phyloP scores from a whole-genome alignment of 2,329 filamentous ascomycete species.

The Colletotrichum somersetense region DNA sequence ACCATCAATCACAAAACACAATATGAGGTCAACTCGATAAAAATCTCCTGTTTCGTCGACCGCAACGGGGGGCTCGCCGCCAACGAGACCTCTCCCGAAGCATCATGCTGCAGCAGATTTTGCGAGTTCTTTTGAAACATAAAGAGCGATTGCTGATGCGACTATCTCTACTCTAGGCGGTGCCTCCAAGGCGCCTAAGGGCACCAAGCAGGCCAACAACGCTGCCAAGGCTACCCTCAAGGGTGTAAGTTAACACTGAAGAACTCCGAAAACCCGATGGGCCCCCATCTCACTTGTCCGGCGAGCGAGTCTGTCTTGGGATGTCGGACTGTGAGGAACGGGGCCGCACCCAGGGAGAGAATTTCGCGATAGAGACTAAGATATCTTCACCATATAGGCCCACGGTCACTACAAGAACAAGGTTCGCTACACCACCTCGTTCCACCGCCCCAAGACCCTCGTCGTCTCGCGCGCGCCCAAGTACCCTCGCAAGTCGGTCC shows the following conservation, averaged over 20 bases:
- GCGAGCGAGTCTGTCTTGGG: not conserved
- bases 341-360: not conserved
- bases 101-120: constrained; percentile 81
- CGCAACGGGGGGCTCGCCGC: constrained; percentile 26
- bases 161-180: constrained; percentile 65
- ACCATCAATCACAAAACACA: not conserved
- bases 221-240: constrained; percentile 97
- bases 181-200: constrained; percentile 67
- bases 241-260: constrained; percentile 77
- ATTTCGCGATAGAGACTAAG: constrained; percentile 32
- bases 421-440: constrained; percentile 91
- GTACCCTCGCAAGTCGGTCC: constrained; percentile 96
- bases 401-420: constrained; percentile 87
- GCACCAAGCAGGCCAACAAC: constrained; percentile 87
- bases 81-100: constrained; percentile 45
- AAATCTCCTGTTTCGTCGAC: constrained; percentile 39
- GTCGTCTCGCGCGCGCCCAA: constrained; percentile 90
- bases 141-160: constrained; percentile 80
- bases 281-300: not conserved
- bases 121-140: constrained; percentile 72
- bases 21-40: constrained; percentile 29
- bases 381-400: constrained; percentile 52
- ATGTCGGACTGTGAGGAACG: not conserved
- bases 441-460: constrained; percentile 98
- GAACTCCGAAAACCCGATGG: not conserved